Conservation (phyloP, 805 yeast species). For the Yarrowia osloensis region DNA sequence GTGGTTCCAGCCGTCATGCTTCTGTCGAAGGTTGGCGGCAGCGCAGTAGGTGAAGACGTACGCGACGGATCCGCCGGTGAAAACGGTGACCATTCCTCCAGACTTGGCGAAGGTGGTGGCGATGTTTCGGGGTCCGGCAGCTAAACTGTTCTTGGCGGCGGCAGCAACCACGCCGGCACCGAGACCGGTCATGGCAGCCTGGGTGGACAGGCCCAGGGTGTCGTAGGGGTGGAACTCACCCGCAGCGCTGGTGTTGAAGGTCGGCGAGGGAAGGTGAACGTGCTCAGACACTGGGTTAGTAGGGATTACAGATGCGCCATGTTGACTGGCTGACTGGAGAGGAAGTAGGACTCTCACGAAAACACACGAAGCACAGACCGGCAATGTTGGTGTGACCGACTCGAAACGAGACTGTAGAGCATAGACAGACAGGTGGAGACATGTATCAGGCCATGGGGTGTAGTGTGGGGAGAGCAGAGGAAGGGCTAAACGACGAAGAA, state of each 20-base stretch:
- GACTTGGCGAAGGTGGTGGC: constrained; percentile 21
- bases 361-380: too few relatives aligned
- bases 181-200: constrained; percentile 16
- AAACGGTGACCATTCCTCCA: constrained; percentile 32
- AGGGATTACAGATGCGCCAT: too few relatives aligned
- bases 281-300: constrained; percentile 26
- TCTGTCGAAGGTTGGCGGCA: constrained; percentile 60
- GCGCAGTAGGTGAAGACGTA: constrained; percentile 48
- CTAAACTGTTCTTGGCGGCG: constrained; percentile 14
- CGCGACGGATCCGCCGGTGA: constrained; percentile 55
- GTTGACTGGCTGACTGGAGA: too few relatives aligned
- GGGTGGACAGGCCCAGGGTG: constrained; percentile 21
- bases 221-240: constrained; percentile 15
- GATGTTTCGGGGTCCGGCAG: constrained; percentile 24
- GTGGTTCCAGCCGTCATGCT: constrained; percentile 63
- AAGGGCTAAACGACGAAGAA: too few relatives aligned
- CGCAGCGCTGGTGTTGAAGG: constrained; percentile 25
- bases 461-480: too few relatives aligned
- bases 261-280: constrained; percentile 28
- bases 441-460: too few relatives aligned
- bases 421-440: too few relatives aligned
- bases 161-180: constrained; percentile 28
- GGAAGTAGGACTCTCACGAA: too few relatives aligned
- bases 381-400: too few relatives aligned
- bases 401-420: too few relatives aligned